A percentile compares a stretch with the other conserved stretches of the same genome.
Evolutionary conservation across 2,329 filamentous ascomycete genomes (phyloP).

Genomic region (Penicillium sp.): DNA sequence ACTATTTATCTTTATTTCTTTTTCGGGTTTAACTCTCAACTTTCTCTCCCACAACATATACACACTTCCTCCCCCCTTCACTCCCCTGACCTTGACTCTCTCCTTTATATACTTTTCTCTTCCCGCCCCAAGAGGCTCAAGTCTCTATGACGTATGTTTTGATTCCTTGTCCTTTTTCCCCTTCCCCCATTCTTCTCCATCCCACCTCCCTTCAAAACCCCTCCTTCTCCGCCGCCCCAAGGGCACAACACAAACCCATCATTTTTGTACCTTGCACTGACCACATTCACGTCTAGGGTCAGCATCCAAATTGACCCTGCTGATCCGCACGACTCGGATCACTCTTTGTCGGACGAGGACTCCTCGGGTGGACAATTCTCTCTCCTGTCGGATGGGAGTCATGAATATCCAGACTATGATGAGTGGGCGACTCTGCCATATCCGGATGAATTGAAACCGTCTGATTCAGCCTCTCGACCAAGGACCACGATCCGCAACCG

Average conservation of each 20-base stretch:
- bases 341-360: slow-evolving; percentile 44
- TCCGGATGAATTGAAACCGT: slow-evolving; percentile 49
- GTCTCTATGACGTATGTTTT: slow-evolving; percentile 28
- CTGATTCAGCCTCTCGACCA: slow-evolving; percentile 48
- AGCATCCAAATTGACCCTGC: slow-evolving; percentile 45
- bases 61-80: not conserved
- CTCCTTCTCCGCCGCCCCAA: not conserved
- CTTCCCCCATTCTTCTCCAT: not conserved
- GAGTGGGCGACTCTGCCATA: slow-evolving; percentile 43
- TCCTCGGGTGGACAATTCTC: slow-evolving; percentile 47
- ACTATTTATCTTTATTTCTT: not conserved
- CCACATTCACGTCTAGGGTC: slow-evolving; percentile 32
- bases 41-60: not conserved
- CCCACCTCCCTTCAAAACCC: not conserved
- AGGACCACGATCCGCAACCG: slow-evolving; percentile 44
- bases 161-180: not conserved
- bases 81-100: not conserved
- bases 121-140: slow-evolving; percentile 2
- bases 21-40: not conserved
- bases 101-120: not conserved
- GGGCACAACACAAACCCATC: too few species aligned
- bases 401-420: slow-evolving; percentile 42
- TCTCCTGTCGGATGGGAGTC: slow-evolving; percentile 42
- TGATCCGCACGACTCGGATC: slow-evolving; percentile 39
- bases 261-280: not conserved